phyloP scores from a whole-genome alignment of 1,284 basidiomycete species.

The Entoloma clypeatum region DNA sequence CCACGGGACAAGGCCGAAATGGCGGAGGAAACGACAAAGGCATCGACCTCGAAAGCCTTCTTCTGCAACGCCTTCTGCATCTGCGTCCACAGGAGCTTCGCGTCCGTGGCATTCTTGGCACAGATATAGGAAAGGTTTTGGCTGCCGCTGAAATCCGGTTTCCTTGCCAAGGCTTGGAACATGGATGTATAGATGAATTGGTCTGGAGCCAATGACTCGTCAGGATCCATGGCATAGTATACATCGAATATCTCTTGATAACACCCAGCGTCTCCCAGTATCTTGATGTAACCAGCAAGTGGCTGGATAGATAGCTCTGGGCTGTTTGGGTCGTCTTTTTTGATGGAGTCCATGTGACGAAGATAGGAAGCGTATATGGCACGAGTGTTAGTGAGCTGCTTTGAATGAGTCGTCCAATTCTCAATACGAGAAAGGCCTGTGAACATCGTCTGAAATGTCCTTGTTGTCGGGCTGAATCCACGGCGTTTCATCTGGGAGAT shows the following conservation, averaged over 20 bases:
- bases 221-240: slow-evolving; percentile 57
- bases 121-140: slow-evolving; percentile 5
- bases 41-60: slow-evolving; percentile 46
- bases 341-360: slow-evolving; percentile 44
- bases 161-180: slow-evolving; percentile 47
- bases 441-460: slow-evolving; percentile 65
- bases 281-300: slow-evolving; percentile 55
- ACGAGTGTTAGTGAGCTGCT: slow-evolving; percentile 58
- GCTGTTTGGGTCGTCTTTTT: slow-evolving; percentile 43
- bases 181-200: slow-evolving; percentile 57
- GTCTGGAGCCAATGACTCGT: slow-evolving; percentile 55
- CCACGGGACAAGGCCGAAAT: slow-evolving; percentile 54
- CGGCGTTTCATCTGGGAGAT: slow-evolving; percentile 71
- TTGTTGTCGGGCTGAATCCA: slow-evolving; percentile 59
- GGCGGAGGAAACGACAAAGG: slow-evolving; percentile 44
- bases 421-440: slow-evolving; percentile 54
- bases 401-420: slow-evolving; percentile 50
- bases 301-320: slow-evolving; percentile 44
- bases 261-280: slow-evolving; percentile 53
- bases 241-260: slow-evolving; percentile 69
- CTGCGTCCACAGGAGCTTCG: slow-evolving; percentile 64
- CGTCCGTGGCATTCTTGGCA: slow-evolving; percentile 46
- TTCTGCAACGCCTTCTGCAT: slow-evolving; percentile 49
- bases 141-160: slow-evolving; percentile 15
- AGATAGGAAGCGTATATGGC: slow-evolving; percentile 54